phyloP scores from a whole-genome alignment of 2,329 filamentous ascomycete genomes.

The Botrytis medusae region DNA sequence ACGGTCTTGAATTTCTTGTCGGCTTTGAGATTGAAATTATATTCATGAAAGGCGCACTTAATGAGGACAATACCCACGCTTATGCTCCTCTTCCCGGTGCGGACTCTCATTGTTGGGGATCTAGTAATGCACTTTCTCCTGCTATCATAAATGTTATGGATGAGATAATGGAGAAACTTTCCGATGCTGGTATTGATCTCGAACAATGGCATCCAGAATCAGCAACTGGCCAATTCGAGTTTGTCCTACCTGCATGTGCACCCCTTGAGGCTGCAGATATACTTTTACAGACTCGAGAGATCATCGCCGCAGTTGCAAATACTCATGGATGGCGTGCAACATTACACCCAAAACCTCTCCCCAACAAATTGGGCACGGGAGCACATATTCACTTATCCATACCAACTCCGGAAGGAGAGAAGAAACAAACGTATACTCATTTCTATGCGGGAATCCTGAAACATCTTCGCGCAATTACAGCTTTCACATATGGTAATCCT shows the following conservation, averaged over 20 bases:
- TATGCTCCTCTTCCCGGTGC: constrained; percentile 50
- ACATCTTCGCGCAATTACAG: constrained; percentile 15
- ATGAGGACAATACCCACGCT: constrained; percentile 37
- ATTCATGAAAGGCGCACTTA: constrained; percentile 53
- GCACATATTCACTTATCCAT: constrained; percentile 23
- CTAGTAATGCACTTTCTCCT: constrained; percentile 60
- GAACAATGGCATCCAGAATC: constrained; percentile 20
- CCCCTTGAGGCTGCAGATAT: constrained; percentile 19
- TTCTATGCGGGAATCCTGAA: constrained; percentile 24
- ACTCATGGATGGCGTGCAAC: constrained; percentile 16
- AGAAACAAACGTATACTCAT: constrained; percentile 39
- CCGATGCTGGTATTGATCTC: constrained; percentile 43
- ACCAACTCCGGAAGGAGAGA: constrained; percentile 21
- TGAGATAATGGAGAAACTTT: constrained; percentile 62
- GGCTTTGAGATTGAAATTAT: constrained; percentile 84
- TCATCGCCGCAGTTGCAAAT: neutral
- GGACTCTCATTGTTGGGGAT: constrained; percentile 69
- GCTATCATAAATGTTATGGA: constrained; percentile 59
- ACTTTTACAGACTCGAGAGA: constrained; percentile 19
- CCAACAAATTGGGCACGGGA: neutral
- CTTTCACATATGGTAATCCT: constrained; percentile 16
- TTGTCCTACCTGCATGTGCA: constrained; percentile 15
- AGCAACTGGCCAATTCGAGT: constrained; percentile 21
- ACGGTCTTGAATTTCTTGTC: constrained; percentile 60
- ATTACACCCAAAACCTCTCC: constrained; percentile 42